Evolutionary conservation across 331 rosid genomes (phyloP).

Genomic region (Malus hybrid): DNA sequence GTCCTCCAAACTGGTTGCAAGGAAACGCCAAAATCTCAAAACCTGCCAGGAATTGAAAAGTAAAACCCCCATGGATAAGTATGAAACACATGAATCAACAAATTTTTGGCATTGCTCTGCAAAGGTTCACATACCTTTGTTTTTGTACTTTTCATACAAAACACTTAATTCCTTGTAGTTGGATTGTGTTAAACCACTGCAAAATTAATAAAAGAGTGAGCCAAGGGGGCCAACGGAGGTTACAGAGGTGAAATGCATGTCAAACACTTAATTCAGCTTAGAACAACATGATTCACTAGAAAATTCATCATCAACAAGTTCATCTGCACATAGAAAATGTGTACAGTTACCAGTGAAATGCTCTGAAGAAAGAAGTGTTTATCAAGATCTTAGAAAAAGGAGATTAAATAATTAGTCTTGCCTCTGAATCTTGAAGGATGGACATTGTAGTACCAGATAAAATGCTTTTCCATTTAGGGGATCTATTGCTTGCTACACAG

Average conservation of each 20-base stretch:
- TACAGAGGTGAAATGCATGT: neutral
- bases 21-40: slow-evolving; percentile 96
- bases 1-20: slow-evolving; percentile 88
- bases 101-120: neutral
- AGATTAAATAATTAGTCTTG: neutral
- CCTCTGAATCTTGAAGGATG: neutral
- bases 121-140: slow-evolving; percentile 42
- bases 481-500: neutral
- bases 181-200: slow-evolving; percentile 84
- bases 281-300: neutral
- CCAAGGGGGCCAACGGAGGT: neutral
- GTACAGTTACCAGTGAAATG: neutral
- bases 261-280: neutral
- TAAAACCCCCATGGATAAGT: neutral
- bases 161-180: slow-evolving; percentile 80
- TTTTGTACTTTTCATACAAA: slow-evolving; percentile 76
- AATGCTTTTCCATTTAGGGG: too few relatives aligned
- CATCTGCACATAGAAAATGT: neutral
- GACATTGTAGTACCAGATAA: neutral
- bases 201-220: neutral
- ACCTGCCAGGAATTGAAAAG: slow-evolving; percentile 26
- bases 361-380: neutral
- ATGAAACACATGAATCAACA: neutral
- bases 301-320: neutral
- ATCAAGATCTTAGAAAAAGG: neutral